Evolutionary conservation across 2,329 filamentous ascomycete species (phyloP).

Genomic region (Fusarium clavum): DNA sequence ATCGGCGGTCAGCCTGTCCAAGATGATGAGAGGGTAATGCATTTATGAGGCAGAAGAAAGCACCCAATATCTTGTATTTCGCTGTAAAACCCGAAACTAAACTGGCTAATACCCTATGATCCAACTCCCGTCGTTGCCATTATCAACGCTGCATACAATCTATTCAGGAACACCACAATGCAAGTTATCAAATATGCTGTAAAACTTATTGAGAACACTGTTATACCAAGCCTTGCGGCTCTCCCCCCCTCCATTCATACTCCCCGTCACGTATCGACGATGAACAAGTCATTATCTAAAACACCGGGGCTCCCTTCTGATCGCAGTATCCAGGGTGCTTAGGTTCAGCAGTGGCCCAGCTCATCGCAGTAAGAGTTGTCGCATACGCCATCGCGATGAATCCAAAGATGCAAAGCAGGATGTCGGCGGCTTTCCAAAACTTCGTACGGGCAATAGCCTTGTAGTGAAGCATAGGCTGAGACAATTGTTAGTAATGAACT

Average conservation of each 20-base stretch:
- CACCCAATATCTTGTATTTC: not conserved
- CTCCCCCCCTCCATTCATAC: slow-evolving; percentile 7
- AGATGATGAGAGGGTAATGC: not conserved
- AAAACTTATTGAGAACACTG: slow-evolving; percentile 18
- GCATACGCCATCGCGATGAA: slow-evolving; percentile 92
- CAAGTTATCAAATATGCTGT: slow-evolving; percentile 37
- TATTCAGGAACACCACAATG: slow-evolving; percentile 41
- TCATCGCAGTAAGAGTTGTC: slow-evolving; percentile 84
- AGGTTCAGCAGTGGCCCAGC: slow-evolving; percentile 77
- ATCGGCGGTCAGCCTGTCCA: not conserved
- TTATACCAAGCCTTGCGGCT: slow-evolving; percentile 29
- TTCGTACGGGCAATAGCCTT: slow-evolving; percentile 78
- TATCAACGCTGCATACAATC: slow-evolving; percentile 42
- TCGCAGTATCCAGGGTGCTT: slow-evolving; percentile 67
- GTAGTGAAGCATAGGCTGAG: slow-evolving; percentile 90
- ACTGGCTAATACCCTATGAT: slow-evolving; percentile 19
- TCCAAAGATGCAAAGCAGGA: slow-evolving; percentile 83
- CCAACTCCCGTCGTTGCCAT: slow-evolving; percentile 23
- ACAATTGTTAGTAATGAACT: slow-evolving; percentile 47
- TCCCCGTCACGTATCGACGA: not conserved
- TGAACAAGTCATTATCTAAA: slow-evolving; percentile 11
- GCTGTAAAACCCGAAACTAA: slow-evolving; percentile 10
- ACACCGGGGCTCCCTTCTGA: slow-evolving; percentile 40
- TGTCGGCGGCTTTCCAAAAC: slow-evolving; percentile 77
- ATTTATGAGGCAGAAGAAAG: not conserved